Percentiles rank a stretch among this genome's conserved stretches.
phyloP scores from a whole-genome alignment of 2,329 filamentous ascomycete species.

The Dothistroma septosporum region DNA sequence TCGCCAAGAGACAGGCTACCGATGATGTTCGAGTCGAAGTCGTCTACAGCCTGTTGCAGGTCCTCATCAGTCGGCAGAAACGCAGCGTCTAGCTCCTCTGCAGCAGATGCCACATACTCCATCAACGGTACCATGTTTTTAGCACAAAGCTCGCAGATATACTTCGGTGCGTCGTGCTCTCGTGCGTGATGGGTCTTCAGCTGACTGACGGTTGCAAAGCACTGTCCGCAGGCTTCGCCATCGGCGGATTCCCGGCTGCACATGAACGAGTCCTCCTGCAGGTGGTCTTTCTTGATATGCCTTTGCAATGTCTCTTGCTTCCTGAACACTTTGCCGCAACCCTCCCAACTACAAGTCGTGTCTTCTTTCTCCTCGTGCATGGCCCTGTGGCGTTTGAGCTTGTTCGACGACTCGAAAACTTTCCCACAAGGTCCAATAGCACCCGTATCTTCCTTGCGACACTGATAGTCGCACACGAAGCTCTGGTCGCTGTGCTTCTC shows the following conservation, averaged over 20 bases:
- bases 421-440: slow-evolving; percentile 63
- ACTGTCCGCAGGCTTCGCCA: slow-evolving; percentile 58
- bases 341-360: slow-evolving; percentile 44
- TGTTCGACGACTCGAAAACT: slow-evolving; percentile 74
- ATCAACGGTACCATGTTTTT: slow-evolving; percentile 19
- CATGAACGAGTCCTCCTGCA: slow-evolving; percentile 65
- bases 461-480: slow-evolving; percentile 61
- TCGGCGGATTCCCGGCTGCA: slow-evolving; percentile 57
- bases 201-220: slow-evolving; percentile 69
- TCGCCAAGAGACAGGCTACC: slow-evolving; percentile 19
- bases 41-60: slow-evolving; percentile 5
- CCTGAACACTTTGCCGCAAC: slow-evolving; percentile 78
- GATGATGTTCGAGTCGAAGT: slow-evolving; percentile 15
- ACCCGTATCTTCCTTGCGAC: slow-evolving; percentile 17
- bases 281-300: slow-evolving; percentile 73
- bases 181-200: slow-evolving; percentile 68
- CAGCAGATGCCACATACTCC: slow-evolving; percentile 7
- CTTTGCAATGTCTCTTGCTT: slow-evolving; percentile 82
- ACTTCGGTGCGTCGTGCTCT: slow-evolving; percentile 62
- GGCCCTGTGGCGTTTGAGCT: slow-evolving; percentile 71
- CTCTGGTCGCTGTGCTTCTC: slow-evolving; percentile 71
- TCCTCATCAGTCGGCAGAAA: slow-evolving; percentile 22
- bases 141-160: slow-evolving; percentile 73
- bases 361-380: slow-evolving; percentile 70
- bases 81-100: slow-evolving; percentile 21